A percentile compares a stretch with the other conserved stretches of the same genome.
These are phyloP conservation scores for Ceratobasidium sp. DNA, from an alignment of 1,284 basidiomycete species.

Conservation along the genomic window DNA sequence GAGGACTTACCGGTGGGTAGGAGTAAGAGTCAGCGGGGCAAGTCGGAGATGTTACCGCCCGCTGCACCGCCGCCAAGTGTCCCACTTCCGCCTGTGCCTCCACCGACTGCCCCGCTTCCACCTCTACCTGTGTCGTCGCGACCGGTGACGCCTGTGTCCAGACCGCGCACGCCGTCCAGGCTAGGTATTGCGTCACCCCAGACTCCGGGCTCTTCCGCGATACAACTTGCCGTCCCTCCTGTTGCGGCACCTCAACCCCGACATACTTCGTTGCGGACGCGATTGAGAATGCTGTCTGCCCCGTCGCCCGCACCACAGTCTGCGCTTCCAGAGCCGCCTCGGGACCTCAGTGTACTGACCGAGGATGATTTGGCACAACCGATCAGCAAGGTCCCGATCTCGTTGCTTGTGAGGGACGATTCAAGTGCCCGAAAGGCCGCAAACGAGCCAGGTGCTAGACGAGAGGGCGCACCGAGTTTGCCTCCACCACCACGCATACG, in stretches of 20 bases:
- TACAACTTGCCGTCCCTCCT: neutral
- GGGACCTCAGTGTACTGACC: conserved; percentile 13
- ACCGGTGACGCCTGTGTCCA: conserved; percentile 23
- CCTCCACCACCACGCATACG: conserved; percentile 29
- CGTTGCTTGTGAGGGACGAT: conserved; percentile 32
- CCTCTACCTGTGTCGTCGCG: neutral
- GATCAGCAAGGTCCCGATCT: conserved; percentile 34
- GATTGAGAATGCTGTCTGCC: conserved; percentile 35
- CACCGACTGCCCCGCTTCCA: neutral
- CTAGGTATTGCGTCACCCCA: neutral
- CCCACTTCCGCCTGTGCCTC: conserved; percentile 18
- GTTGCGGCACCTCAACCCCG: conserved; percentile 6
- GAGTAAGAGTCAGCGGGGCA: conserved; percentile 22
- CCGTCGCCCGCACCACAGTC: conserved; percentile 30
- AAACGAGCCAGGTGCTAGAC: neutral
- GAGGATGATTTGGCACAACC: conserved; percentile 29
- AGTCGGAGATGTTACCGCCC: conserved; percentile 17
- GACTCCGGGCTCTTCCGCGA: neutral
- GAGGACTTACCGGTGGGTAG: conserved; percentile 2
- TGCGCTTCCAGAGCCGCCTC: conserved; percentile 27
- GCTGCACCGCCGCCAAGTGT: conserved; percentile 28
- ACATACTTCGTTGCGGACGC: conserved; percentile 19
- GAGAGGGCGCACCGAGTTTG: conserved; percentile 22
- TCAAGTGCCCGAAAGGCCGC: conserved; percentile 1
- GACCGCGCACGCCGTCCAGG: conserved; percentile 28